Evolutionary conservation across 352 stramenopile genomes (phyloP).

Genomic region (Phytophthora quininea): DNA sequence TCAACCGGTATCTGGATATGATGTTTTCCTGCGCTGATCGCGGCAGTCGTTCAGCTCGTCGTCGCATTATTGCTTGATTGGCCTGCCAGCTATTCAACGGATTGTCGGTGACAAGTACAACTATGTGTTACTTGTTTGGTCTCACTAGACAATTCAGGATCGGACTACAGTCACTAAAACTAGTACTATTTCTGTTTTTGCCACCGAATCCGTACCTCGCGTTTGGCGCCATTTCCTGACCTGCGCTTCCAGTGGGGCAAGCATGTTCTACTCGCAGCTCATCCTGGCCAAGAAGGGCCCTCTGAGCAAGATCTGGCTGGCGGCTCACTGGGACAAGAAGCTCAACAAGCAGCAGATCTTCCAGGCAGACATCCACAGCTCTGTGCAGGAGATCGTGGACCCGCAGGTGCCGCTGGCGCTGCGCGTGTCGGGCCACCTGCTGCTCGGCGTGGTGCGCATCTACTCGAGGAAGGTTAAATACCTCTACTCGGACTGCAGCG

Average conservation of each 20-base stretch:
- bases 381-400: slow-evolving; percentile 97
- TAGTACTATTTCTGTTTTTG: slow-evolving; percentile 3
- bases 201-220: neutral
- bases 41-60: too few relatives aligned
- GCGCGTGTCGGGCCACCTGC: slow-evolving; percentile 96
- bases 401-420: slow-evolving; percentile 96
- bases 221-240: neutral
- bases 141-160: too few relatives aligned
- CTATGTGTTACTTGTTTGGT: too few relatives aligned
- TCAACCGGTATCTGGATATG: too few relatives aligned
- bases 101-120: too few relatives aligned
- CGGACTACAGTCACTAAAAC: too few relatives aligned
- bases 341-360: slow-evolving; percentile 99
- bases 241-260: too few relatives aligned
- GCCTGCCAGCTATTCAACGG: too few relatives aligned
- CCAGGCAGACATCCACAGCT: slow-evolving; percentile 95
- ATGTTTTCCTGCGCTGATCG: too few relatives aligned
- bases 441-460: slow-evolving; percentile 98
- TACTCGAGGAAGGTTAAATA: slow-evolving; percentile 99
- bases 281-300: slow-evolving; percentile 99
- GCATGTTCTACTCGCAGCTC: slow-evolving; percentile 99
- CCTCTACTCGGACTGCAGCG: slow-evolving; percentile 98
- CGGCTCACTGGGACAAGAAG: slow-evolving; percentile 99
- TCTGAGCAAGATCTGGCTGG: slow-evolving; percentile 99
- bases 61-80: too few relatives aligned